Evolutionary conservation across 2,329 filamentous ascomycete genomes (phyloP), one percentile per base, ranked within the genome.

Genomic region (Hymenoscyphus salicellus): DNA sequence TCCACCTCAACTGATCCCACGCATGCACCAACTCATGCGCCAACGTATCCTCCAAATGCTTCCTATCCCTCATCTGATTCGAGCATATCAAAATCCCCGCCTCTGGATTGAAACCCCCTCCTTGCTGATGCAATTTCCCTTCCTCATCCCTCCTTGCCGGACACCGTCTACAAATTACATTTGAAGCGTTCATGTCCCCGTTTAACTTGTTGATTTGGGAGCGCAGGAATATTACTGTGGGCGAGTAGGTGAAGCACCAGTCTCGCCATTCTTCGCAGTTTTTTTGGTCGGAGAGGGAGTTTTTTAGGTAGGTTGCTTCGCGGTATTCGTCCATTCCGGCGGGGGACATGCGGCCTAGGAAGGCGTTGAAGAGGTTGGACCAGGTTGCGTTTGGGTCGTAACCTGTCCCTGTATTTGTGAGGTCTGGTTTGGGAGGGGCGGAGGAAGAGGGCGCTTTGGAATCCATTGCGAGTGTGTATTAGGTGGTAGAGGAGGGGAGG

Each of bases 11-110:
- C 76, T 96, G 90, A 76, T 99, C 95, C 83, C 93, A 98, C 0
- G 93, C 93, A 77, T 99, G 95, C 61, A 99, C 90, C 92, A 99
- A 96, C 80, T 99, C 95, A 78, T 99, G 95, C 32, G 93, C 89
- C 74, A 99, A 81, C 11, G 93, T 97, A 77, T 99, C 95, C 80
- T 99, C 95, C 71, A 97, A 78, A 75, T 97, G 92, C 36, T 88
- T 88, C 64, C 87, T 82, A 75, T 92, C 88, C 65, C 89, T 83
- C 75, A 98, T 86, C 78, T 95, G 89, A 78, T 99, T 99, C 60
- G 95, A 92, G 78, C 95, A 99, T 26, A 99, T 83, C 74, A 96
- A 76, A 68, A 99, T 97, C 43, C 95, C 95, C 75, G 93, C 90
- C 60, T 90, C 84, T 0, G 93, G 88, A 76, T 89, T 89, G 76